Base-by-base conservation (phyloP, 2,329 filamentous ascomycete species). In the Beauveria rudraprayagi region DNA sequence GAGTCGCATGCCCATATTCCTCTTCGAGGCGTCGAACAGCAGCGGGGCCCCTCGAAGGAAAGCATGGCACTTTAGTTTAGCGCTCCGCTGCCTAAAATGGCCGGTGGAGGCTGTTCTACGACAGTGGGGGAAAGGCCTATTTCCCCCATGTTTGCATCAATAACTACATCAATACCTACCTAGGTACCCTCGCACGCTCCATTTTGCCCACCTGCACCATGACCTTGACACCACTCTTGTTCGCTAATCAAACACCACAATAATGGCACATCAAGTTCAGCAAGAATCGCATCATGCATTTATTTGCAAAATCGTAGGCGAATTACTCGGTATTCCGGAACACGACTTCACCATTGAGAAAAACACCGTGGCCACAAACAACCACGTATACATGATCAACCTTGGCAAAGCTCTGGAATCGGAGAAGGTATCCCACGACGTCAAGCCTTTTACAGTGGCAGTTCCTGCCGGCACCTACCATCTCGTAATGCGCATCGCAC, bases 1-100 rank as follows among this genome's bases (percentile, higher is more conserved):
- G 62, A 0, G 68, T 66, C 0, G 71, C 63, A 0, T 54, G 52
- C 1, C 62, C 43, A 53, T 76, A 75, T 1, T 67, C 63, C 3
- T 56, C 57, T 34, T 75, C 73, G 1, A 76, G 63, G 9, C 59
- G 34, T 2, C 65, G 65, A 2, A 70, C 69, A 1, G 66, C 68
- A 0, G 40, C 53, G 1, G 64, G 22, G 47, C 22, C 22, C 22
- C 22, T 22, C 3, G 22, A 22, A 22, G 22, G 22, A 22, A 22
- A 22, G 22, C 22, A 22, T 22, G 22, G 22, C 22, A 22, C 22
- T 22, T 26, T 26, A 26, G 24, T 5, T 26, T 26, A 26, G 24
- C 3, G 24, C 24, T 26, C 3, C 24, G 24, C 24, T 5, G 24
- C 24, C 24, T 26, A 26, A 5, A 26, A 5, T 26, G 5, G 24